Evolutionary conservation across 1,284 basidiomycete species (phyloP), one percentile per base, ranked within the genome.

Genomic region (Pseudozyma sp.): DNA sequence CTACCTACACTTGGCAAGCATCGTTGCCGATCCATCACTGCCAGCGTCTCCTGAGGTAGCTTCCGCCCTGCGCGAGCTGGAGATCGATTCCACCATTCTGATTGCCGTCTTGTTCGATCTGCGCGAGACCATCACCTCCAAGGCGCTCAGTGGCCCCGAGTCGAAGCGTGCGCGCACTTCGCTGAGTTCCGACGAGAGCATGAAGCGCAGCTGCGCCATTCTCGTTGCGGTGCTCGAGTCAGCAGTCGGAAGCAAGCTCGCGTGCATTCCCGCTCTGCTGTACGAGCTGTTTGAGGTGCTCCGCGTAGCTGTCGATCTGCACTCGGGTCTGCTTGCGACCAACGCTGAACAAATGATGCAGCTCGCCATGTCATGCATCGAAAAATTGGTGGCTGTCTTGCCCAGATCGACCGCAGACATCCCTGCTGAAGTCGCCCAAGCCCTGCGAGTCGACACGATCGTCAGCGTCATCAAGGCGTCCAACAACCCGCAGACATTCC

Each of bases 401-500:
- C 60, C 61, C 35, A 64, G 61, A 44, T 57, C 63, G 40, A 67
- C 57, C 40, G 64, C 64, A 1, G 43, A 42, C 31, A 58, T 74
- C 16, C 60, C 78, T 6, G 56, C 63, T 4, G 79, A 81, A 6
- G 48, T 84, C 13, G 72, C 67, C 7, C 70, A 75, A 58, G 59
- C 68, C 11, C 61, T 83, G 14, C 75, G 81, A 3, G 77, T 73
- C 14, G 80, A 83, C 42, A 77, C 66, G 30, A 75, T 83, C 49
- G 71, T 84, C 69, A 75, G 68, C 58, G 78, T 73, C 17, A 77
- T 84, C 80, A 81, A 82, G 67, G 54, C 74, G 16, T 92, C 93
- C 4, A 89, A 90, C 58, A 97, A 97, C 82, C 94, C 95, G 2
- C 94, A 97, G 82, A 96, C 93, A 0, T 95, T 95, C 86, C 91